Base-by-base conservation (phyloP, 306 rosid species). In the Sesbania bispinosa region DNA sequence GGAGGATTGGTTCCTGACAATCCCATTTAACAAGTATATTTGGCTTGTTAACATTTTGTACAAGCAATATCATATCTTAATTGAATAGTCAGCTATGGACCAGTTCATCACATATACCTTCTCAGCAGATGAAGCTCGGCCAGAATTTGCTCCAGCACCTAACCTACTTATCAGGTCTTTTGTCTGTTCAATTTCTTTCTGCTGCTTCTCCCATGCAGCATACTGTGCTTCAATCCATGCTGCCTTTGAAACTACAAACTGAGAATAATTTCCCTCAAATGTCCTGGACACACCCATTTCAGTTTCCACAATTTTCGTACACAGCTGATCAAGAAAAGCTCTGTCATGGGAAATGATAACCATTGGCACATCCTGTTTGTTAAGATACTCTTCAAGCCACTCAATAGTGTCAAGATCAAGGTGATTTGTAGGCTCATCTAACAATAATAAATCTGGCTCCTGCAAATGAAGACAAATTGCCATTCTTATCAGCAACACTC, bases 201-300 rank as follows among this genome's bases (percentile, higher is more conserved):
- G 97, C 88, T 94, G 97, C 89, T 94, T 94, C 84, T 87, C 97
- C 97, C 96, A 94, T 51, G 98, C 96, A 72, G 96, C 91, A 80
- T 85, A 69, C 78, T 94, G 97, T 63, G 91, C 62, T 82, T 90
- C 98, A 63, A 86, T 84, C 98, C 98, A 94, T 33, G 85, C 84
- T 39, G 92, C 97, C 80, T 80, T 94, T 52, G 93, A 83, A 79
- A 86, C 7, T 10, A 90, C 63, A 77, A 74, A 94, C 80, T 89
- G 80, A 5, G 98, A 94, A 86, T 94, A 94, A 73, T 94, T 94
- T 67, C 98, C 98, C 20, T 69, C 91, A 54, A 45, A 94, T 7
- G 96, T 94, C 68, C 95, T 87, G 63, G 96, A 80, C 18, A 91
- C 87, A 54, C 97, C 99, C 96, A 94, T 85, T 62, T 91, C 99